Base-by-base conservation (phyloP, 176 grass and related monocot species). In the Calamus simplicifolius region DNA sequence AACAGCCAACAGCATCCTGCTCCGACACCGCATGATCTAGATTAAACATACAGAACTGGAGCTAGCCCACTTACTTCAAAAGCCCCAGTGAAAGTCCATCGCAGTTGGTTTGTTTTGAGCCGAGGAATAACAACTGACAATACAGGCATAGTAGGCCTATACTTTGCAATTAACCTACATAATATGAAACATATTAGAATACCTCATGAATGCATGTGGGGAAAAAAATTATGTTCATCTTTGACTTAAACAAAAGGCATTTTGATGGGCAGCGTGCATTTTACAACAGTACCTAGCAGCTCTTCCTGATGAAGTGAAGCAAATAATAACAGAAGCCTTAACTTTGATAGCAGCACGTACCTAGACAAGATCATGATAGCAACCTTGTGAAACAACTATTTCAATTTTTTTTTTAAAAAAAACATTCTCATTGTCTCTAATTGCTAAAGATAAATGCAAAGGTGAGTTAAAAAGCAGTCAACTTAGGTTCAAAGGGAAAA, bases 71-170 rank as follows among this genome's bases (percentile, higher is more conserved):
- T 61, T 67, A 93, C 94, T 69, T 99, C 94, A 83, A 99, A 99
- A 16, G 85, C 94, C 17, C 94, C 94, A 12, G 76, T 99, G 68
- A 99, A 99, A 64, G 82, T 99, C 94, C 94, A 99, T 68, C 66
- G 83, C 14, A 99, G 77, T 70, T 99, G 94, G 70, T 99, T 99
- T 63, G 94, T 99, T 52, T 99, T 99, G 6, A 99, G 85, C 48
- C 94, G 88, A 73, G 94, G 94, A 74, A 99, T 93, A 35, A 99
- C 94, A 58, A 99, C 94, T 29, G 94, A 99, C 15, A 99, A 57
- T 65, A 99, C 94, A 65, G 94, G 94, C 88, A 99, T 99, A 49
- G 61, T 89, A n/a, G 94, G 94, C 67, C 94, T 99, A 73, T 99
- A 99, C 63, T 99, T 99, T 1, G 94, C 85, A 15, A 99, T 99